Evolutionary conservation across 495 filamentous ascomycete species (phyloP).

Genomic region (Aspergillus incahuasiensis): DNA sequence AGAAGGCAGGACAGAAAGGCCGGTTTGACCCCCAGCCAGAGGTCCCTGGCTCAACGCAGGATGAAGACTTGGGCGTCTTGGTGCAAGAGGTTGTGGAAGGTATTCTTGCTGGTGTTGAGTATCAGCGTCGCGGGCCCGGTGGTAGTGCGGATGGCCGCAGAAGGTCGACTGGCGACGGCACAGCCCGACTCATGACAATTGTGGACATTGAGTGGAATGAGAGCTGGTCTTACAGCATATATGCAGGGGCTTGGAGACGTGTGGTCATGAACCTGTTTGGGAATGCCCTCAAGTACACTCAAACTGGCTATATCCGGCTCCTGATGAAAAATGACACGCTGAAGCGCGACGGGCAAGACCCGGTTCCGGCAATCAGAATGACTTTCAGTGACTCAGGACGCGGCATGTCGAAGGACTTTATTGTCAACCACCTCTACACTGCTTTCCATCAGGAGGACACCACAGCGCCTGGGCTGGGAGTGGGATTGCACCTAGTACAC

Average conservation of each 20-base stretch:
- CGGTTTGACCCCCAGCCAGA: neutral
- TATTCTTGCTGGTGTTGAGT: slow-evolving; percentile 22
- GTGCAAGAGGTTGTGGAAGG: slow-evolving; percentile 37
- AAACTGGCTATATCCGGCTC: slow-evolving; percentile 54
- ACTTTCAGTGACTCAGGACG: slow-evolving; percentile 41
- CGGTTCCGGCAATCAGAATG: slow-evolving; percentile 18
- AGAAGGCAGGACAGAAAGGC: neutral
- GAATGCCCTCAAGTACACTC: slow-evolving; percentile 69
- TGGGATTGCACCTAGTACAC: slow-evolving; percentile 9
- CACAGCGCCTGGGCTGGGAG: slow-evolving; percentile 13
- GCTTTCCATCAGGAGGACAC: slow-evolving; percentile 44
- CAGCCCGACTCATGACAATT: slow-evolving; percentile 39
- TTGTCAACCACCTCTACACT: slow-evolving; percentile 36
- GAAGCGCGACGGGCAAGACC: slow-evolving; percentile 1
- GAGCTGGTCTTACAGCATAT: slow-evolving; percentile 38
- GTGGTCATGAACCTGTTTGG: slow-evolving; percentile 70
- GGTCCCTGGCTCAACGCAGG: slow-evolving; percentile 21
- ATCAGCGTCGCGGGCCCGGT: neutral
- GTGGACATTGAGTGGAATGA: slow-evolving; percentile 52
- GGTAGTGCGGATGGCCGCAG: neutral
- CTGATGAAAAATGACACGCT: slow-evolving; percentile 39
- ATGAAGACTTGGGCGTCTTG: slow-evolving; percentile 28
- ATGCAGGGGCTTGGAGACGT: slow-evolving; percentile 60
- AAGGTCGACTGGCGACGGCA: neutral
- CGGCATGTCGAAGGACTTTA: slow-evolving; percentile 43